phyloP scores from a whole-genome alignment of 768 basidiomycete genomes.

The Termitomyces sp. region DNA sequence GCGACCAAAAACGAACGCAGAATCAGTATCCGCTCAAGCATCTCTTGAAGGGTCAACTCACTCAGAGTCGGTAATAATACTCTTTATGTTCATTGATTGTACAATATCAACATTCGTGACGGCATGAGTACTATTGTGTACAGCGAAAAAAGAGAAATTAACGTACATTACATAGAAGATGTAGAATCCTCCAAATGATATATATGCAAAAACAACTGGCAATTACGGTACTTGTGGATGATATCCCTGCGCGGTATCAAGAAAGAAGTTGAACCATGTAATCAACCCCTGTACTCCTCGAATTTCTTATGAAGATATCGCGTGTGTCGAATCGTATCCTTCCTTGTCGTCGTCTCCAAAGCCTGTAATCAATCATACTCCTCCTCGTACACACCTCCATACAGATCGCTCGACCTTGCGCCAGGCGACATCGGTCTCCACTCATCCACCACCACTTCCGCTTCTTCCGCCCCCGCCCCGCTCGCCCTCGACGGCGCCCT shows the following conservation, averaged over 20 bases:
- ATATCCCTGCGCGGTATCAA: not conserved
- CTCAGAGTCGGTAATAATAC: too few species aligned
- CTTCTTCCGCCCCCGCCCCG: not conserved
- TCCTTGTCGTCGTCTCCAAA: not conserved
- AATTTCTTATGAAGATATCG: not conserved
- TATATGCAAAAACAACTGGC: too few species aligned
- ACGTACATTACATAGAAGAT: not conserved
- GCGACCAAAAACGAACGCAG: not conserved
- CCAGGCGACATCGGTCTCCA: conserved; percentile 21
- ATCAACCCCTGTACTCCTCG: not conserved
- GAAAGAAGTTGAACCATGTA: too few species aligned
- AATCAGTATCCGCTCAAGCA: not conserved
- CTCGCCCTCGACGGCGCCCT: not conserved
- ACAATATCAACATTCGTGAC: not conserved
- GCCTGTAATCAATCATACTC: conserved; percentile 29
- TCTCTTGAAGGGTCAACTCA: not conserved
- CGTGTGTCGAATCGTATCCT: not conserved
- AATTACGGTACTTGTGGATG: not conserved
- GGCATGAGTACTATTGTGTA: not conserved
- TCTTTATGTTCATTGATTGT: not conserved
- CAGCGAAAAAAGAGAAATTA: not conserved
- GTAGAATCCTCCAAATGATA: not conserved
- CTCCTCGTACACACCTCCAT: conserved; percentile 25
- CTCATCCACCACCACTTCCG: conserved; percentile 12
- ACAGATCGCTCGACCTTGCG: not conserved